Evolutionary conservation across 805 yeast genomes (phyloP).

Genomic region (Komagataella mondaviorum): DNA sequence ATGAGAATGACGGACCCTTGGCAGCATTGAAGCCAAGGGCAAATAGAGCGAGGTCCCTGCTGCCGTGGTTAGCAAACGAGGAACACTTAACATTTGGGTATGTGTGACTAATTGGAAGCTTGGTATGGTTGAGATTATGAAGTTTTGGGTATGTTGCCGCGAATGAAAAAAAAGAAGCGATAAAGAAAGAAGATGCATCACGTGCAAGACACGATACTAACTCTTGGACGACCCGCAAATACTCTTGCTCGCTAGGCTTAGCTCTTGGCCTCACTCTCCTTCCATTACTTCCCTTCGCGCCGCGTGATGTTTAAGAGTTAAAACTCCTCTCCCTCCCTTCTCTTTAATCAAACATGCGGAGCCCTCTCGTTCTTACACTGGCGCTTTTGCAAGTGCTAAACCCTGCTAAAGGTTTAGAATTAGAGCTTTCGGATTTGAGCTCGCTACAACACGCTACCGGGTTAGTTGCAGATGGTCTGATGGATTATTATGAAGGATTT

Average conservation of each 20-base stretch:
- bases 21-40: neutral
- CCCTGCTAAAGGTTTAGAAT: neutral
- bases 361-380: neutral
- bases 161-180: neutral
- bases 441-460: constrained; percentile 37
- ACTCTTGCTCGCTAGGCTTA: neutral
- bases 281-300: neutral
- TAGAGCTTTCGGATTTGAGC: constrained; percentile 13
- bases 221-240: neutral
- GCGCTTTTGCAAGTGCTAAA: neutral
- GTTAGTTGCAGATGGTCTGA: constrained; percentile 51
- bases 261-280: neutral
- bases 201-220: neutral
- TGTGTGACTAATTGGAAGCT: neutral
- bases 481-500: constrained; percentile 70
- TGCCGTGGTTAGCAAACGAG: neutral
- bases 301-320: too few species aligned
- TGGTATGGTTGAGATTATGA: neutral
- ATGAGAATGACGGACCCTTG: neutral
- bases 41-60: neutral
- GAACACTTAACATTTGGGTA: neutral
- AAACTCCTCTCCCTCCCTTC: neutral
- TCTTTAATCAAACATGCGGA: neutral
- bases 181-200: neutral
- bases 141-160: neutral